Evolutionary conservation across 495 filamentous ascomycete genomes (phyloP).

Genomic region (Aspergillus diversus): DNA sequence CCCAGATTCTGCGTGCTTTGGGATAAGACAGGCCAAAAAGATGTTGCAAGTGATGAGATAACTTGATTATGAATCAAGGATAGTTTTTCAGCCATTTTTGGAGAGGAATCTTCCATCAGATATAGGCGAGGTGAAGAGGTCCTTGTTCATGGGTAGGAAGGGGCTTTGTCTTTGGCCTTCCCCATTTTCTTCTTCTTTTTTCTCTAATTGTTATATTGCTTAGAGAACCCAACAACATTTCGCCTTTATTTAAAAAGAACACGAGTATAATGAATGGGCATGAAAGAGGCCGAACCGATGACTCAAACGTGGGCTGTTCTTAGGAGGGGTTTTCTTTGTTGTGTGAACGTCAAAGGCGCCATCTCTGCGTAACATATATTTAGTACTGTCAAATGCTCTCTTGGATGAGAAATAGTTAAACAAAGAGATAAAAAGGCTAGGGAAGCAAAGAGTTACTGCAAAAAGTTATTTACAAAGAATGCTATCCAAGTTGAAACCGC

Average conservation of each 20-base stretch:
- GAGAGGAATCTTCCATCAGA: not conserved
- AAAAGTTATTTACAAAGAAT: constrained; percentile 1
- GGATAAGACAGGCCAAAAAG: too few relatives aligned
- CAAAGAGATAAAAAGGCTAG: not conserved
- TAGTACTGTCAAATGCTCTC: not conserved
- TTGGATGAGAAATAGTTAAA: not conserved
- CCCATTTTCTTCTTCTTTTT: not conserved
- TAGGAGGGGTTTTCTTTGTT: not conserved
- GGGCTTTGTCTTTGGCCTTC: not conserved
- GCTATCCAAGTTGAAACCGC: not conserved
- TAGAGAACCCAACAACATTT: not conserved
- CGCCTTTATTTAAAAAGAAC: not conserved
- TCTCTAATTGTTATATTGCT: not conserved
- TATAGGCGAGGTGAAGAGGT: not conserved
- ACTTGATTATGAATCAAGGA: too few relatives aligned
- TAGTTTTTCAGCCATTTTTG: not conserved
- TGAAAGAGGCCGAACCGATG: not conserved
- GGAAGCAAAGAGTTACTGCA: not conserved
- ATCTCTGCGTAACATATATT: constrained; percentile 1
- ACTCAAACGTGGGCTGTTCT: not conserved
- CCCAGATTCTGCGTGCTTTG: too few relatives aligned
- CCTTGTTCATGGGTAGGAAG: not conserved
- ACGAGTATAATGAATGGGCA: not conserved
- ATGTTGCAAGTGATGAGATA: too few relatives aligned
- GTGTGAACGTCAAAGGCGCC: not conserved